These are phyloP conservation scores for Fusarium sp. DNA, from an alignment of 2,329 filamentous ascomycete genomes.

Conservation along the genomic window DNA sequence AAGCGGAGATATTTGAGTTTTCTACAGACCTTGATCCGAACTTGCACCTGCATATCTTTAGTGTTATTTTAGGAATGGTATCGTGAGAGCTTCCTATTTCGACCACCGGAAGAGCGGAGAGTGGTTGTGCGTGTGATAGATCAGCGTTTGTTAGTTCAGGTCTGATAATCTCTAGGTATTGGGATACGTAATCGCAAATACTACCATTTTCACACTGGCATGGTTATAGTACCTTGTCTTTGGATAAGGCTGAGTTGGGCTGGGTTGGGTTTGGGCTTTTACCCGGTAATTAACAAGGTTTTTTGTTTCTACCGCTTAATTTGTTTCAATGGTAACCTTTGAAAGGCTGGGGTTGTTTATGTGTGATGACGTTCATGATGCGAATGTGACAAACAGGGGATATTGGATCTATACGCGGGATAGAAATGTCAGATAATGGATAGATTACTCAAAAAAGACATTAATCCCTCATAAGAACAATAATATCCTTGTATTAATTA, in stretches of 20 bases:
- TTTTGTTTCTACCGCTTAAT: slow-evolving; percentile 10
- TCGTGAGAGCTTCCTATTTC: slow-evolving; percentile 21
- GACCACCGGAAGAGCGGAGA: slow-evolving; percentile 9
- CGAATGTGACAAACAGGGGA: not conserved
- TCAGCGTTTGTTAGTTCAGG: not conserved
- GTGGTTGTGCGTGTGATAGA: not conserved
- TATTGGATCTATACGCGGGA: not conserved
- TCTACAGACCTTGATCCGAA: not conserved
- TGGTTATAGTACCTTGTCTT: not conserved
- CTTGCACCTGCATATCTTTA: slow-evolving; percentile 13
- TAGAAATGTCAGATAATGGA: not conserved
- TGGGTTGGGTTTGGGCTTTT: not conserved
- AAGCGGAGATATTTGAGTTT: slow-evolving; percentile 1
- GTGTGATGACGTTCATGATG: slow-evolving; percentile 16
- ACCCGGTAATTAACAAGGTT: not conserved
- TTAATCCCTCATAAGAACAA: not conserved
- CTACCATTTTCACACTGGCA: not conserved
- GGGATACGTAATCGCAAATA: not conserved
- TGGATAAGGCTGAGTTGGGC: slow-evolving; percentile 12
- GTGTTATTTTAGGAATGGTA: not conserved
- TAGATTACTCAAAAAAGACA: not conserved
- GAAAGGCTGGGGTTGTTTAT: slow-evolving; percentile 3
- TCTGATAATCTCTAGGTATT: not conserved
- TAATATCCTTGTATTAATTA: not conserved
- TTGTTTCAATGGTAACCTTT: not conserved